These are phyloP conservation scores for Skeletonema marinoi DNA, from an alignment of 108 stramenopile species.

Conservation along the genomic window DNA sequence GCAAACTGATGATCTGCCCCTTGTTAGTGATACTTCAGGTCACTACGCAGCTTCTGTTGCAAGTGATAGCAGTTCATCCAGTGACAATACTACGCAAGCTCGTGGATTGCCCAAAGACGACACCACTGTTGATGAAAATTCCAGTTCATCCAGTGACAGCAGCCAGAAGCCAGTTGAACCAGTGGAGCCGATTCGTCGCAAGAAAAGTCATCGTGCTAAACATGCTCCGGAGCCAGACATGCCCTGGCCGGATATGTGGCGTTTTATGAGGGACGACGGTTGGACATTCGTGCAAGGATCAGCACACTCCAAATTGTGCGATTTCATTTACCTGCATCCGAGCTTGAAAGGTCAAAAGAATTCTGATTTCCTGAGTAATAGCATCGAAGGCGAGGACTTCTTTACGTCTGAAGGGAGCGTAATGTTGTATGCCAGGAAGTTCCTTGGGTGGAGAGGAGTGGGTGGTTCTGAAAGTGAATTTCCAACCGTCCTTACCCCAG, in stretches of 20 bases:
- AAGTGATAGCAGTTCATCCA: neutral
- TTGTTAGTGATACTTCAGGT: neutral
- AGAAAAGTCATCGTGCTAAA: neutral
- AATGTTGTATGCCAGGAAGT: neutral
- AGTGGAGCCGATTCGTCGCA: neutral
- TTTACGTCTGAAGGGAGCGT: neutral
- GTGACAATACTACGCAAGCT: neutral
- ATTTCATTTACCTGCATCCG: neutral
- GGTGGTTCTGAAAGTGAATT: neutral
- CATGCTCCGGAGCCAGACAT: neutral
- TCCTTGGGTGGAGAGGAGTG: neutral
- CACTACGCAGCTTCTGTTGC: neutral
- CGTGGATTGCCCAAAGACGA: conserved; percentile 4
- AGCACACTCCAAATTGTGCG: neutral
- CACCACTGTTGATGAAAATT: conserved; percentile 2
- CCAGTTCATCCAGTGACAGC: neutral
- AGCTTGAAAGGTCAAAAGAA: neutral
- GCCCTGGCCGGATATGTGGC: neutral
- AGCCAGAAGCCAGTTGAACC: neutral
- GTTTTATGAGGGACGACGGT: neutral
- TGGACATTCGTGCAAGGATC: neutral
- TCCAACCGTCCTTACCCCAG: neutral
- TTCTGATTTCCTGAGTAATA: neutral
- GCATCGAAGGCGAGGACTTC: neutral
- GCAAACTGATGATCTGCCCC: neutral